A percentile compares a stretch with the other conserved stretches of the same genome.
These are phyloP conservation scores for Salvia sclarea DNA, from an alignment of 305 asterid genomes.

Conservation along the genomic window DNA sequence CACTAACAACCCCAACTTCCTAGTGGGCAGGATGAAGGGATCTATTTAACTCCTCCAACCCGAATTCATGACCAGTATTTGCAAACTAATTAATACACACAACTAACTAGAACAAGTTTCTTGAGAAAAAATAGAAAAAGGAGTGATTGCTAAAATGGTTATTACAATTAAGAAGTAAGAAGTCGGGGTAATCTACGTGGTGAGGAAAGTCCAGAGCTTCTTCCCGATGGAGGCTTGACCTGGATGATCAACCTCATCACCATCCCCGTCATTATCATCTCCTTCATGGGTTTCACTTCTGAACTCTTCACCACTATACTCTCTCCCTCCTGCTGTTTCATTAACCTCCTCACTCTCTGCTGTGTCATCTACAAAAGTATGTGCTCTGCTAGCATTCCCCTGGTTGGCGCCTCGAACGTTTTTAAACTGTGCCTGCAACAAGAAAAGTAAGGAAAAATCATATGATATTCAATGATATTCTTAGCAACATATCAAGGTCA, in stretches of 20 bases:
- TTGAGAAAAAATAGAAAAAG: slow-evolving; percentile 16
- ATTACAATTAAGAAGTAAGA: slow-evolving; percentile 28
- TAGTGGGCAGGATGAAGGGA: slow-evolving; percentile 15
- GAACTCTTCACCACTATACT: slow-evolving; percentile 42
- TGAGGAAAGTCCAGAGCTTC: slow-evolving; percentile 92
- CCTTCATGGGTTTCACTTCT: slow-evolving; percentile 43
- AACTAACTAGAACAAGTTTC: slow-evolving; percentile 35
- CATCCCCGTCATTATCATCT: slow-evolving; percentile 48
- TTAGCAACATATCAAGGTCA: background rate
- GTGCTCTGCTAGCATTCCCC: slow-evolving; percentile 35
- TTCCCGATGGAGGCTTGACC: slow-evolving; percentile 87
- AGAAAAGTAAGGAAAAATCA: slow-evolving; percentile 3
- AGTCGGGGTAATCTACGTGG: slow-evolving; percentile 48
- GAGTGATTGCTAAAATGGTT: slow-evolving; percentile 21
- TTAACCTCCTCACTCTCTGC: slow-evolving; percentile 61
- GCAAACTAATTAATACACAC: slow-evolving; percentile 55
- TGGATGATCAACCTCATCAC: slow-evolving; percentile 68
- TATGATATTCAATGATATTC: background rate
- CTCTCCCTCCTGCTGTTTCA: slow-evolving; percentile 47
- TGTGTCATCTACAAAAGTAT: slow-evolving; percentile 37
- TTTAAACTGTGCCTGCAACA: slow-evolving; percentile 45
- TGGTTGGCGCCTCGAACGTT: slow-evolving; percentile 42
- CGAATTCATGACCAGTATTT: slow-evolving; percentile 33
- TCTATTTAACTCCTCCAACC: slow-evolving; percentile 33
- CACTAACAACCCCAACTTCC: slow-evolving; percentile 38